These are phyloP conservation scores for Nigrograna mackinnonii DNA, from an alignment of 2,329 filamentous ascomycete species.

Conservation along the genomic window DNA sequence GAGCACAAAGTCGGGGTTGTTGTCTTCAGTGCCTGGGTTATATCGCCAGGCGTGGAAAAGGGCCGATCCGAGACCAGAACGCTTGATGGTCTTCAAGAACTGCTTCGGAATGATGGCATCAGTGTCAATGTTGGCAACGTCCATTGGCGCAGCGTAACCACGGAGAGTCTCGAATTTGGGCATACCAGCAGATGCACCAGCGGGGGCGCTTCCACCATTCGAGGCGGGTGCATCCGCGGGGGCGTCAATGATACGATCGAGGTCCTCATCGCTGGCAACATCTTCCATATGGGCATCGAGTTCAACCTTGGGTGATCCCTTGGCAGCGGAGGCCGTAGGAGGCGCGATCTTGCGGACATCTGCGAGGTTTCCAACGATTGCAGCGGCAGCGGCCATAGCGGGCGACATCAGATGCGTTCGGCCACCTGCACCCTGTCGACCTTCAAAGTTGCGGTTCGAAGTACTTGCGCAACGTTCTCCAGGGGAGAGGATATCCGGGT, in stretches of 20 bases:
- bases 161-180: slow-evolving; percentile 83
- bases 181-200: slow-evolving; percentile 63
- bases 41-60: slow-evolving; percentile 87
- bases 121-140: slow-evolving; percentile 93
- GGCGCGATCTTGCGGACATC: slow-evolving; percentile 81
- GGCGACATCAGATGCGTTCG: slow-evolving; percentile 96
- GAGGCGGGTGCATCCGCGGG: slow-evolving; percentile 70
- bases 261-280: slow-evolving; percentile 62
- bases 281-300: slow-evolving; percentile 64
- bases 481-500: slow-evolving; percentile 93
- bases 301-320: slow-evolving; percentile 61
- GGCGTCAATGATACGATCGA: slow-evolving; percentile 65
- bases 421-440: slow-evolving; percentile 87
- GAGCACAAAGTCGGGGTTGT: slow-evolving; percentile 82
- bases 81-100: slow-evolving; percentile 99
- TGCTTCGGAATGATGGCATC: slow-evolving; percentile 99
- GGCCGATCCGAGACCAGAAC: slow-evolving; percentile 85
- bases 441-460: slow-evolving; percentile 97
- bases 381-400: slow-evolving; percentile 92
- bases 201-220: slow-evolving; percentile 60
- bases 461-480: slow-evolving; percentile 93
- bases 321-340: slow-evolving; percentile 44
- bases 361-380: slow-evolving; percentile 85
- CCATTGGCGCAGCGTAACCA: slow-evolving; percentile 85
- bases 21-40: slow-evolving; percentile 64